Evolutionary conservation across 257 asterid genomes (phyloP), one percentile per base, ranked within the genome.

Genomic region (Solanum bulbocastanum): DNA sequence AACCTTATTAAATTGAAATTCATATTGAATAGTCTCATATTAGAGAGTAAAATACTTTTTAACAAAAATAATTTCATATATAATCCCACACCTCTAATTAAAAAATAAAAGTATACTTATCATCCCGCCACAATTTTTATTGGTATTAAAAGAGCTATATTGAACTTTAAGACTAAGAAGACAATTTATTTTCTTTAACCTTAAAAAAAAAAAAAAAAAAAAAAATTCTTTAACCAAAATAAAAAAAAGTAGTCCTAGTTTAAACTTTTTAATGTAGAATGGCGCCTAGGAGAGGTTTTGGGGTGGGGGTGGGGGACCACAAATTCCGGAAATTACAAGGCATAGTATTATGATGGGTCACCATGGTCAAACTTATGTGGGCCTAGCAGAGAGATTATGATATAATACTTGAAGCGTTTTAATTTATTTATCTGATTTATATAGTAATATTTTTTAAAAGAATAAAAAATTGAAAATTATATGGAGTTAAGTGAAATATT

Each of bases 331-430:
- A 44, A 46, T 79, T 44, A 16, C 85, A 44, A 44, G 85, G 66
- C 14, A 23, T 44, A 18, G 65, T 15, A 79, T 44, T 14, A 79
- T 42, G 84, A 42, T 78, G 25, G 65, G n/a, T 49, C 32, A 52
- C 10, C 37, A 68, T 30, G 88, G 92, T 90, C 92, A 90, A 88
- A 68, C 12, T 32, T 4, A 10, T 8, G 62, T 86, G 87, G 66
- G 65, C 35, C 89, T 71, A 16, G 33, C 12, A 40, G 23, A 88
- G 66, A 78, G 88, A 86, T 56, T 72, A 88, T 88, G 72, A 86
- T 90, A 73, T 30, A 30, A 68, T 68, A 30, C 1, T 68, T 2
- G 1, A 30, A 5, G 0, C 18, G 1, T 25, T 65, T 12, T 1
- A 25, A 65, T 65, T 65, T 65, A 5, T 65, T 65, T 25, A 3